Evolutionary conservation across 2,329 filamentous ascomycete genomes (phyloP), one percentile per base, ranked within the genome.

Genomic region (Colletotrichum tabaci): DNA sequence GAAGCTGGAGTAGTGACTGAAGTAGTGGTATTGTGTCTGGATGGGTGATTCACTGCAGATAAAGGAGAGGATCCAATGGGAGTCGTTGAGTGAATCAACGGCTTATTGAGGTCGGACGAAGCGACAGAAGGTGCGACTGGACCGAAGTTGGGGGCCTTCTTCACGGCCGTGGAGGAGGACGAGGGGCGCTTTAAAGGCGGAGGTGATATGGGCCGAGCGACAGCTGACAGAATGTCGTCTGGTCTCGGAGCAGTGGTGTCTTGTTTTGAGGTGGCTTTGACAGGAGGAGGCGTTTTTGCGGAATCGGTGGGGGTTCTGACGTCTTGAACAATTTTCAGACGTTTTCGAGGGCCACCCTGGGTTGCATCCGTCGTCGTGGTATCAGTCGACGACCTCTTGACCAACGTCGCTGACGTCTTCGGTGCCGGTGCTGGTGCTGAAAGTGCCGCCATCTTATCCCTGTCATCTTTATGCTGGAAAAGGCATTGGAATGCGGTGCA

Each of bases 401-500:
- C 60, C 44, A 61, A 62, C 46, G 66, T 74, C 65, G 58, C 70
- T 66, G 58, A 38, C 46, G 60, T 16, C 46, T 63, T 73, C 35
- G 61, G 42, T 55, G 60, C 47, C 47, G 67, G 68, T 38, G 8
- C 35, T 2, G 35, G 67, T 53, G 57, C 58, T 10, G 67, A 64
- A 35, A 70, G 47, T 57, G 67, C 72, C 16, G 72, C 69, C 69
- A 72, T 60, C 65, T 50, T 60, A 66, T 76, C 61, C 16, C 77
- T 77, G 40, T 86, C 83, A 23, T 75, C 77, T 44, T 79, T 78
- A 74, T 87, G 85, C 38, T 84, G 84, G 74, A 88, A 88, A 49
- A 88, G 82, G 74, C 86, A 88, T 71, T 84, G 81, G 74, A 86
- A 87, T 18, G 86, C 85, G 10, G 82, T 85, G 75, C 86, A 88